phyloP scores from a whole-genome alignment of 1,284 basidiomycete species.

The Boletus sp. region DNA sequence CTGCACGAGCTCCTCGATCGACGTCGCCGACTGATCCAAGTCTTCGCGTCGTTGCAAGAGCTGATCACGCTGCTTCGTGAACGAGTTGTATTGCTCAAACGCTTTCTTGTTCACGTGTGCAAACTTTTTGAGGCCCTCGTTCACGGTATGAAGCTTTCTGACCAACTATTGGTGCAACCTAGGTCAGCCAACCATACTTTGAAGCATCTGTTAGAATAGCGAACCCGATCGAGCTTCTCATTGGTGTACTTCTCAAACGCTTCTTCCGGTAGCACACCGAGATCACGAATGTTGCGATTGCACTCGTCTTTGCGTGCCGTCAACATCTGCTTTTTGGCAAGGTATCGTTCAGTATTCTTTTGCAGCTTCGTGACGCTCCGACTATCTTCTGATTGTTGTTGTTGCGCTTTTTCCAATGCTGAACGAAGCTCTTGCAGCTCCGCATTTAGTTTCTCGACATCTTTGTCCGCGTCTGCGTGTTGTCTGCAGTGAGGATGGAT shows the following conservation, averaged over 20 bases:
- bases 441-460: conserved; percentile 60
- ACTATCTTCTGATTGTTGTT: conserved; percentile 81
- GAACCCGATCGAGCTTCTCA: conserved; percentile 77
- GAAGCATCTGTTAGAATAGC: conserved; percentile 22
- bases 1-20: conserved; percentile 93
- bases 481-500: not conserved
- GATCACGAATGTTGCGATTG: conserved; percentile 90
- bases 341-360: conserved; percentile 92
- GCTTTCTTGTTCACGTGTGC: conserved; percentile 99
- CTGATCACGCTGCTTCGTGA: conserved; percentile 95
- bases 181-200: conserved; percentile 4
- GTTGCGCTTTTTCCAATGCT: conserved; percentile 73
- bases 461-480: conserved; percentile 60
- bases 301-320: conserved; percentile 85
- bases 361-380: conserved; percentile 85
- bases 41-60: conserved; percentile 84
- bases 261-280: conserved; percentile 95
- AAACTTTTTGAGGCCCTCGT: conserved; percentile 92
- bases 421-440: conserved; percentile 65
- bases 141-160: conserved; percentile 85
- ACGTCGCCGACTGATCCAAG: conserved; percentile 82
- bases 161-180: conserved; percentile 56
- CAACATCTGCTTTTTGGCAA: conserved; percentile 87
- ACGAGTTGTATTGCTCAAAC: conserved; percentile 97
- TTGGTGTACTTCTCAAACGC: conserved; percentile 93